A percentile compares a stretch with the other conserved stretches of the same genome.
Evolutionary conservation across 352 stramenopile species (phyloP).

Genomic region (Globisporangium echinulatum): DNA sequence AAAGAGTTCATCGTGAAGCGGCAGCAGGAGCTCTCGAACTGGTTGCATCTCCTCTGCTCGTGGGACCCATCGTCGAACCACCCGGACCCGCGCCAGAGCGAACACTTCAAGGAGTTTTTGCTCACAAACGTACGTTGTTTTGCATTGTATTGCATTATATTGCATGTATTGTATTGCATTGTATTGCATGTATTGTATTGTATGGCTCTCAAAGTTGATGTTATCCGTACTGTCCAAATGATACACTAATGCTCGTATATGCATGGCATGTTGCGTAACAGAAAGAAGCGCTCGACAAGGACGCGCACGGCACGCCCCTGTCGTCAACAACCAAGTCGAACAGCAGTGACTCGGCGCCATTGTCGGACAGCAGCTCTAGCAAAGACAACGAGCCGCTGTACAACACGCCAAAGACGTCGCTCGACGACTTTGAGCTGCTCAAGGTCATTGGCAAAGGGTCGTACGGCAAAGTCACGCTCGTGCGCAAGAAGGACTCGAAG

Average conservation of each 20-base stretch:
- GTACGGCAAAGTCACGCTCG: slow-evolving; percentile 89
- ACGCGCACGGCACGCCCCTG: slow-evolving; percentile 25
- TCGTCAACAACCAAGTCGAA: slow-evolving; percentile 1
- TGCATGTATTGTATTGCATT: too few species aligned
- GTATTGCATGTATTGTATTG: too few species aligned
- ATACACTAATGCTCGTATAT: too few species aligned
- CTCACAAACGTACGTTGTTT: slow-evolving; percentile 48
- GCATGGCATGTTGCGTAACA: slow-evolving; percentile 11
- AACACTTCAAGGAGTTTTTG: slow-evolving; percentile 79
- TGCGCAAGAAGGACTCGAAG: slow-evolving; percentile 77
- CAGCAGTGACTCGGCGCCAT: slow-evolving; percentile 7
- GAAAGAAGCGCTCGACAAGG: slow-evolving; percentile 75
- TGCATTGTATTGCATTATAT: too few species aligned
- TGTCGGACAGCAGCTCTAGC: slow-evolving; percentile 8
- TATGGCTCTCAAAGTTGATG: too few species aligned
- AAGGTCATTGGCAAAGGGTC: slow-evolving; percentile 91
- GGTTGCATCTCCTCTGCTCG: slow-evolving; percentile 78
- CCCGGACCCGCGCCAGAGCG: slow-evolving; percentile 61
- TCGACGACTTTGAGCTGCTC: slow-evolving; percentile 91
- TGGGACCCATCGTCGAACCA: slow-evolving; percentile 54
- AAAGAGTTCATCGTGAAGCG: slow-evolving; percentile 88
- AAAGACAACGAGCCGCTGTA: slow-evolving; percentile 52
- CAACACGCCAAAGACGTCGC: slow-evolving; percentile 84
- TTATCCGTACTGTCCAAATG: neutral
- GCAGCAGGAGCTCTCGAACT: slow-evolving; percentile 82